Conservation (phyloP, 1,284 basidiomycete species). For the Ceratobasidium sp. region DNA sequence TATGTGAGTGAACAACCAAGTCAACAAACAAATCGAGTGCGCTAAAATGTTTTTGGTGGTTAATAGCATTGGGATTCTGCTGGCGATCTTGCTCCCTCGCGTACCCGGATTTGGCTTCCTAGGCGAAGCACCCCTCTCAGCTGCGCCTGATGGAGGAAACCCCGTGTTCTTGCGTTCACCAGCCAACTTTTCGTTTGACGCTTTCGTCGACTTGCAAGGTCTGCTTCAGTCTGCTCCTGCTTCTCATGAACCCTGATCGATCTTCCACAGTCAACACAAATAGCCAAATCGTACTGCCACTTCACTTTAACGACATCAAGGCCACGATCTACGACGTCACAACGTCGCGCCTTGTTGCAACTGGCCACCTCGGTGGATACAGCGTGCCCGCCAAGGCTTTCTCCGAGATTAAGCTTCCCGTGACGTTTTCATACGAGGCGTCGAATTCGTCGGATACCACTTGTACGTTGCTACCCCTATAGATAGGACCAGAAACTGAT, state of each 20-base stretch:
- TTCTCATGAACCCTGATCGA: slow-evolving; percentile 12
- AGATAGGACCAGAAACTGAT: slow-evolving; percentile 73
- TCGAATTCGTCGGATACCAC: slow-evolving; percentile 81
- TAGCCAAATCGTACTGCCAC: slow-evolving; percentile 69
- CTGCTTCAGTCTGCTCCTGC: slow-evolving; percentile 28
- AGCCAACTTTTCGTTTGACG: slow-evolving; percentile 87
- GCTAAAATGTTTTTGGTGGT: slow-evolving; percentile 1
- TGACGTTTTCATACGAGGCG: slow-evolving; percentile 83
- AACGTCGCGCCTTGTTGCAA: slow-evolving; percentile 67
- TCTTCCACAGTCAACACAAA: slow-evolving; percentile 63
- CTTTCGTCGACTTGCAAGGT: slow-evolving; percentile 69
- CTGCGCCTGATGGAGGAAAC: slow-evolving; percentile 61
- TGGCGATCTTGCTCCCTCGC: slow-evolving; percentile 81
- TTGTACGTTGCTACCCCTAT: slow-evolving; percentile 59
- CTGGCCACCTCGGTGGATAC: slow-evolving; percentile 61
- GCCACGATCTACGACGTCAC: slow-evolving; percentile 71
- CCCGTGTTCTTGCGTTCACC: slow-evolving; percentile 70
- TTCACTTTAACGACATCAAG: slow-evolving; percentile 70
- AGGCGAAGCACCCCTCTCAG: slow-evolving; percentile 61
- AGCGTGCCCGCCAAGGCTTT: slow-evolving; percentile 70
- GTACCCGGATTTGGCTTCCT: slow-evolving; percentile 75
- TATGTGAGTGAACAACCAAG: slow-evolving; percentile 60
- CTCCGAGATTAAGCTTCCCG: slow-evolving; percentile 68
- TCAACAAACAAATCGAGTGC: too few species aligned
- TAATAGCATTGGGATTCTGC: slow-evolving; percentile 69